phyloP scores from a whole-genome alignment of 768 basidiomycete species.

The Antrodiella citrinella region DNA sequence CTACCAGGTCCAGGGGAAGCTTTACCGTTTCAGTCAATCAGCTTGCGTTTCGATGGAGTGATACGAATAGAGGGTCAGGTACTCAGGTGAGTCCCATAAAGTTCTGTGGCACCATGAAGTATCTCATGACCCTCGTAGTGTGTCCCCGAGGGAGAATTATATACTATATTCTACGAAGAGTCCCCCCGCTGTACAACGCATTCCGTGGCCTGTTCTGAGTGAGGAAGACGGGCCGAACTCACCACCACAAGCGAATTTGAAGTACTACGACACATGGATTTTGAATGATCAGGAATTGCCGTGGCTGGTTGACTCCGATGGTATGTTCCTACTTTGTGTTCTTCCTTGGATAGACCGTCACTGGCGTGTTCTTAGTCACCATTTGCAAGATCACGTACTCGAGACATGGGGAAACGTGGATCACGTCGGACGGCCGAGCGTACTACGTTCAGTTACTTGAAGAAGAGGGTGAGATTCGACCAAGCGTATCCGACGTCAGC shows the following conservation, averaged over 20 bases:
- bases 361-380: conserved; percentile 38
- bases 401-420: conserved; percentile 65
- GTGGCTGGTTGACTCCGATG: conserved; percentile 71
- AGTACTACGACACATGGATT: conserved; percentile 62
- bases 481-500: background rate
- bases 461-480: background rate
- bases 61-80: conserved; percentile 70
- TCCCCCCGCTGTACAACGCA: conserved; percentile 73
- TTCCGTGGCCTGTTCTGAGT: conserved; percentile 63
- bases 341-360: background rate
- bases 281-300: conserved; percentile 56
- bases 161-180: conserved; percentile 67
- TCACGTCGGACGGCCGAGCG: conserved; percentile 76
- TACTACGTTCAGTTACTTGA: conserved; percentile 68
- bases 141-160: conserved; percentile 65
- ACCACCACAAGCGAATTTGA: conserved; percentile 18
- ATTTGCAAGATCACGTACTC: conserved; percentile 57
- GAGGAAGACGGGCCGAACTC: conserved; percentile 19
- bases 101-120: no score
- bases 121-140: conserved; percentile 34
- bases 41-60: conserved; percentile 73
- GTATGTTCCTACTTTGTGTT: conserved; percentile 30
- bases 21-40: conserved; percentile 56
- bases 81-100: conserved; percentile 63
- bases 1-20: conserved; percentile 78